Conservation (phyloP, 805 yeast genomes). For the Ogataea degrootiae region DNA sequence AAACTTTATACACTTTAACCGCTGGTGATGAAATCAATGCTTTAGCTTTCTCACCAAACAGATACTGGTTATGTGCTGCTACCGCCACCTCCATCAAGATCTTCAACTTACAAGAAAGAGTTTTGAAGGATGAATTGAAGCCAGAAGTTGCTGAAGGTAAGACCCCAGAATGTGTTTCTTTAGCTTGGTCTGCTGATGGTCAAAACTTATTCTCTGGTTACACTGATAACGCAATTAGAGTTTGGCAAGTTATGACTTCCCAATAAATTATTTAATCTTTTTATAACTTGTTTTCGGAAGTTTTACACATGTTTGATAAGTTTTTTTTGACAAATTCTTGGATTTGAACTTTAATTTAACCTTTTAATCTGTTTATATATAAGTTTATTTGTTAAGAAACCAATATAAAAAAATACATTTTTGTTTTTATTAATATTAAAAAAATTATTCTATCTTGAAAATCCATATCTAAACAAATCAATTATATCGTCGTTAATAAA, state of each 20-base stretch:
- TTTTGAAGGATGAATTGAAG: slow-evolving; percentile 92
- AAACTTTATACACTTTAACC: slow-evolving; percentile 85
- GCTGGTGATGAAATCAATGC: slow-evolving; percentile 97
- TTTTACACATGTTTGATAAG: neutral
- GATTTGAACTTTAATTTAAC: too few relatives aligned
- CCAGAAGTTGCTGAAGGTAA: slow-evolving; percentile 96
- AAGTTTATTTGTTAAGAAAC: neutral
- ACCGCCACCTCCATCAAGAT: slow-evolving; percentile 96
- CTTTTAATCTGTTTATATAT: neutral
- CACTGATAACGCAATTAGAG: slow-evolving; percentile 99
- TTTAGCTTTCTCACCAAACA: slow-evolving; percentile 99
- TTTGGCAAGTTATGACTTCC: slow-evolving; percentile 99
- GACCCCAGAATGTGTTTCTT: slow-evolving; percentile 97
- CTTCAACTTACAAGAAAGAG: slow-evolving; percentile 94
- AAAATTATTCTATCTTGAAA: neutral
- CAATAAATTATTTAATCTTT: slow-evolving; percentile 27
- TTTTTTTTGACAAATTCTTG: too few relatives aligned
- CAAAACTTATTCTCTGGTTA: slow-evolving; percentile 99
- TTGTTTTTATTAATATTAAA: neutral
- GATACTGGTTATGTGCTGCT: slow-evolving; percentile 99
- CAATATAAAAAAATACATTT: too few relatives aligned
- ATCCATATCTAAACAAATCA: too few relatives aligned
- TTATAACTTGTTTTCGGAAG: slow-evolving; percentile 10
- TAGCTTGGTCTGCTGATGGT: slow-evolving; percentile 99
- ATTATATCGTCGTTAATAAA: too few relatives aligned